Evolutionary conservation across 2,329 filamentous ascomycete genomes (phyloP).

Genomic region (Periconia macrospinosa): DNA sequence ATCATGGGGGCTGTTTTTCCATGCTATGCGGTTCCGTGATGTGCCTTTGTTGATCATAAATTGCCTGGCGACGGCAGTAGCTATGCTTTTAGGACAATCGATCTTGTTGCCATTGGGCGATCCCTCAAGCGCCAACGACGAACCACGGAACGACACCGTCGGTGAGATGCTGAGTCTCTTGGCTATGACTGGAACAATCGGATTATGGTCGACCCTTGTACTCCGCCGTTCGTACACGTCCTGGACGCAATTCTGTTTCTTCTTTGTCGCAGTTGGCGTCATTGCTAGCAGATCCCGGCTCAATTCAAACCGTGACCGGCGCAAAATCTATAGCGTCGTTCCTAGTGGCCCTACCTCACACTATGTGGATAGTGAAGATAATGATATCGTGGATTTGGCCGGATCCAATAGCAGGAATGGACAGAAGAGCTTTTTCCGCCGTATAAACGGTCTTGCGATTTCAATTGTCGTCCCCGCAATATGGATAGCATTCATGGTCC

Average conservation of each 20-base stretch:
- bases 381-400: neutral
- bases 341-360: neutral
- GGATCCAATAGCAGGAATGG: neutral
- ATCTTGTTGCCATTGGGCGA: constrained; percentile 16
- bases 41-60: constrained; percentile 16
- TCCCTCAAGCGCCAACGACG: neutral
- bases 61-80: constrained; percentile 13
- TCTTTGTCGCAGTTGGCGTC: neutral
- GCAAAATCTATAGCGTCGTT: constrained; percentile 6
- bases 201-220: constrained; percentile 14
- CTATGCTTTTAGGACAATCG: constrained; percentile 19
- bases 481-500: constrained; percentile 17
- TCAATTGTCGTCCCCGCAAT: constrained; percentile 11
- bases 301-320: neutral
- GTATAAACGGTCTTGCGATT: constrained; percentile 5
- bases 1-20: constrained; percentile 5
- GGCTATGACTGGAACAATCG: constrained; percentile 15
- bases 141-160: neutral
- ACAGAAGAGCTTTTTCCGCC: constrained; percentile 2
- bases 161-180: constrained; percentile 10
- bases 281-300: neutral
- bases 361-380: constrained; percentile 6
- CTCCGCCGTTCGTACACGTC: constrained; percentile 26
- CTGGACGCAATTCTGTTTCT: constrained; percentile 17
- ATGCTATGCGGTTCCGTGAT: constrained; percentile 8